Percentiles rank a stretch among this genome's conserved stretches.
Conservation (phyloP, 2,329 filamentous ascomycete species). For the Fusarium chlamydosporum region DNA sequence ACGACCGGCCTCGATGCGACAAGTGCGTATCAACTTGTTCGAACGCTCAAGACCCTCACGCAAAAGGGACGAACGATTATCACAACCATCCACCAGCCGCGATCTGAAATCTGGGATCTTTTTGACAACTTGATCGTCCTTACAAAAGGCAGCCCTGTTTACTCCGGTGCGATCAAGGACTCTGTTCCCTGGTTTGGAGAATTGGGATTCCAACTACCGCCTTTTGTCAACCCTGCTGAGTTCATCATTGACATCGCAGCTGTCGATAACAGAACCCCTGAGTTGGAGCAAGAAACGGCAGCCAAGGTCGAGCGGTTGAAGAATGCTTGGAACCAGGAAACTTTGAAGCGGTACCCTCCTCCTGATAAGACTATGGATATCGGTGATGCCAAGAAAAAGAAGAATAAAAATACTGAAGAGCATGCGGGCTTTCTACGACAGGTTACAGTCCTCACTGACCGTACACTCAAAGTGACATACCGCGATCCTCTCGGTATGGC, state of each 20-base stretch:
- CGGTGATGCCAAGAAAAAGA: slow-evolving; percentile 34
- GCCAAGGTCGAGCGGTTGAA: slow-evolving; percentile 73
- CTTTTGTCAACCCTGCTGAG: slow-evolving; percentile 84
- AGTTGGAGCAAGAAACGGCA: slow-evolving; percentile 72
- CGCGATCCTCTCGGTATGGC: slow-evolving; percentile 83
- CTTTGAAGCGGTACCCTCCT: slow-evolving; percentile 47
- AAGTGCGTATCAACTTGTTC: slow-evolving; percentile 79
- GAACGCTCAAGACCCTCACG: slow-evolving; percentile 77
- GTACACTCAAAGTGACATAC: slow-evolving; percentile 79
- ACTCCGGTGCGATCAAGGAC: slow-evolving; percentile 70
- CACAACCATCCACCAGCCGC: slow-evolving; percentile 81
- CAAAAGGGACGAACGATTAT: slow-evolving; percentile 78
- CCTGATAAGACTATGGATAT: slow-evolving; percentile 28
- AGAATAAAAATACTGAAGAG: slow-evolving; percentile 50
- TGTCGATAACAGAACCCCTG: slow-evolving; percentile 77
- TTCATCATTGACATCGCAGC: slow-evolving; percentile 81
- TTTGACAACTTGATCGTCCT: slow-evolving; percentile 81
- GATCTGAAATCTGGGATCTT: slow-evolving; percentile 83
- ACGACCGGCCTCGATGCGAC: slow-evolving; percentile 84
- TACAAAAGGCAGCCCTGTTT: slow-evolving; percentile 76
- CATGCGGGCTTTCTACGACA: slow-evolving; percentile 74
- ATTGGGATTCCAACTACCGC: slow-evolving; percentile 72
- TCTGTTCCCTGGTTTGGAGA: slow-evolving; percentile 75
- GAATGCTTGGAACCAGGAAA: slow-evolving; percentile 68
- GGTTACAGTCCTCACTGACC: slow-evolving; percentile 73